Conservation (phyloP, 306 rosid species). For the apple (Malus domestica) region ASM211411v1 NC_041805.1:23094501-23095000, state of each 20-base stretch:
- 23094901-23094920: slow-evolving; percentile 6
- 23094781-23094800: neutral
- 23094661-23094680: neutral
- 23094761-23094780: neutral
- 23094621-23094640: slow-evolving; percentile 2
- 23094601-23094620: slow-evolving; percentile 51
- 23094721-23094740: too few relatives aligned
- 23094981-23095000: slow-evolving; percentile 34
- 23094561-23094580: slow-evolving; percentile 59
- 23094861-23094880: slow-evolving; percentile 38
- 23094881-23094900: slow-evolving; percentile 31
- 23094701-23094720: neutral
- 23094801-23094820: neutral
- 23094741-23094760: neutral
- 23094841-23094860: slow-evolving; percentile 49
- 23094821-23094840: slow-evolving; percentile 37
- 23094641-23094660: neutral
- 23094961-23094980: neutral
- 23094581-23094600: slow-evolving; percentile 49
- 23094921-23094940: neutral
- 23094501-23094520: slow-evolving; percentile 42
- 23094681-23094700: neutral
- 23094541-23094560: slow-evolving; percentile 28
- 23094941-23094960: neutral
- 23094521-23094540: slow-evolving; percentile 35